These are phyloP conservation scores for Exophiala sideris DNA, from an alignment of 2,329 filamentous ascomycete genomes.

Conservation along the genomic window DNA sequence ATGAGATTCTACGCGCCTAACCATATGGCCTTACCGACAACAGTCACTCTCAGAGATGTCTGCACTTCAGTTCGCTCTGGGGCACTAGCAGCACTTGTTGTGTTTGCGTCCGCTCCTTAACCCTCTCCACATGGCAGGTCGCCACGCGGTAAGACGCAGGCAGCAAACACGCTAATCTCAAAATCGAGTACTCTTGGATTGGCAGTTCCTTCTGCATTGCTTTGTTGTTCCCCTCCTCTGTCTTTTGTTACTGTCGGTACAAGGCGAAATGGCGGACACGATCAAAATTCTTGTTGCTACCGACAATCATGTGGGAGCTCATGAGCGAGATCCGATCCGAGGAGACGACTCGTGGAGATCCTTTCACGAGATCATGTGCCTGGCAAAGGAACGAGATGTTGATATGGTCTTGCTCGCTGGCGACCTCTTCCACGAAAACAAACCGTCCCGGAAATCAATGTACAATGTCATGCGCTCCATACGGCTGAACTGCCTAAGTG, in stretches of 20 bases:
- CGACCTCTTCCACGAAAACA: conserved; percentile 97
- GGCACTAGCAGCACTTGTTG: neutral
- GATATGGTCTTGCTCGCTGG: conserved; percentile 96
- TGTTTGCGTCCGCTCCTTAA: neutral
- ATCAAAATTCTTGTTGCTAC: conserved; percentile 93
- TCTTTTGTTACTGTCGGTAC: conserved; percentile 25
- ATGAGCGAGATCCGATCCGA: conserved; percentile 88
- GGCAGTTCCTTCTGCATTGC: neutral
- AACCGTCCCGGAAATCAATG: conserved; percentile 90
- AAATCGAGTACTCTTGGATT: neutral
- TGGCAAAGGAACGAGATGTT: conserved; percentile 83
- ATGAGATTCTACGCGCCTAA: neutral
- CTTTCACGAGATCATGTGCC: conserved; percentile 90
- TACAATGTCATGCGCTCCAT: conserved; percentile 96
- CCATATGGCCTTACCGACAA: neutral
- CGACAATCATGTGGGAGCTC: conserved; percentile 96
- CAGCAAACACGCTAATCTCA: conserved; percentile 11
- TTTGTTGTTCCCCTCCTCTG: neutral
- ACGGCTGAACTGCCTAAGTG: conserved; percentile 87
- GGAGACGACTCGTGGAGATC: conserved; percentile 95
- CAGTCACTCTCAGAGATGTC: no score
- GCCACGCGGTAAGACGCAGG: neutral
- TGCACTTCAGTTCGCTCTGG: no score
- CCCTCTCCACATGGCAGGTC: neutral
- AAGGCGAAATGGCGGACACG: conserved; percentile 61